Conservation (phyloP, 2,329 filamentous ascomycete genomes). For the Claviceps purpurea region DNA sequence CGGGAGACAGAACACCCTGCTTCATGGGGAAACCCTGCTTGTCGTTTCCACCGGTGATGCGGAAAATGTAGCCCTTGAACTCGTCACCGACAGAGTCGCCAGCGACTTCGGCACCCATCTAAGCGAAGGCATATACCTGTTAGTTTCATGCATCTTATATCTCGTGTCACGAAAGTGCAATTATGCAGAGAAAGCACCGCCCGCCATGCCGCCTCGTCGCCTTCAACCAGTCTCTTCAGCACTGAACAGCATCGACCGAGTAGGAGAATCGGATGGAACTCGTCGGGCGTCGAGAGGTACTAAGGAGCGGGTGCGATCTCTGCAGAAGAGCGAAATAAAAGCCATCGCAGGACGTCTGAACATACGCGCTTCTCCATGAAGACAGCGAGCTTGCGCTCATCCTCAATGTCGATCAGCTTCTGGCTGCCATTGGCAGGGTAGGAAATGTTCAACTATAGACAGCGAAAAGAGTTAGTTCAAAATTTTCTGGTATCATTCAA, state of each 20-base stretch:
- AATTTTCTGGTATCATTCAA: neutral
- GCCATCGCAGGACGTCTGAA: constrained; percentile 14
- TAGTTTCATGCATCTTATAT: constrained; percentile 12
- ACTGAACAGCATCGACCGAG: neutral
- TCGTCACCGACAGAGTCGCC: constrained; percentile 95
- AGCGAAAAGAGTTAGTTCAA: constrained; percentile 18
- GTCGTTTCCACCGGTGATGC: constrained; percentile 99
- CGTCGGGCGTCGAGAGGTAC: neutral
- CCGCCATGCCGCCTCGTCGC: neutral
- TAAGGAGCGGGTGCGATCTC: neutral
- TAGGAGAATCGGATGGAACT: neutral
- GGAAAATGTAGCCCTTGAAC: constrained; percentile 99
- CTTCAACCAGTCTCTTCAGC: neutral
- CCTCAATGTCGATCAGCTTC: constrained; percentile 97
- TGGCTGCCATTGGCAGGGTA: constrained; percentile 99
- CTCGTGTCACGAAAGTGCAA: too few relatives aligned
- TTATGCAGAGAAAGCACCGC: neutral
- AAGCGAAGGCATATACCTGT: constrained; percentile 14
- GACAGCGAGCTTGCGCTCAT: constrained; percentile 97
- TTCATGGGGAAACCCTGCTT: constrained; percentile 99
- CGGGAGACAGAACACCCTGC: constrained; percentile 98
- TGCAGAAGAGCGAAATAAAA: neutral
- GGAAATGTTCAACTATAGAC: constrained; percentile 47
- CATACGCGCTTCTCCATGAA: constrained; percentile 96
- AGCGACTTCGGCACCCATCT: constrained; percentile 84